Conservation (phyloP, 2,329 filamentous ascomycete species). For the Epichloe festucae region DNA sequence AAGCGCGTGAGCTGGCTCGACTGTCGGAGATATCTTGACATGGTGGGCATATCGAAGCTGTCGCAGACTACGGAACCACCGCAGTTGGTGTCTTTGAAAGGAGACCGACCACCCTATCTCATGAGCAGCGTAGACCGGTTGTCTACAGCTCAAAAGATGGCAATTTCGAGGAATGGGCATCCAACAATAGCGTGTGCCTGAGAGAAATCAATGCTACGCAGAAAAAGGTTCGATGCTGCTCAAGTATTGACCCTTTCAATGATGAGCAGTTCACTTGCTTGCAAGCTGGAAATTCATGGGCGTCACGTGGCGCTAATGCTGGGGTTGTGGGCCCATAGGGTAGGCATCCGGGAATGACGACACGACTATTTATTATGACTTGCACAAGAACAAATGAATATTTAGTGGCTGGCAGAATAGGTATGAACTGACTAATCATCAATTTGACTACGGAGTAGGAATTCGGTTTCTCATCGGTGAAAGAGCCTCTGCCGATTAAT, state of each 20-base stretch:
- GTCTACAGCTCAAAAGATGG: conserved; percentile 6
- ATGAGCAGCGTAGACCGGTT: conserved; percentile 17
- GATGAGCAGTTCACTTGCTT: conserved; percentile 12
- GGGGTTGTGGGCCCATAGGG: conserved; percentile 4
- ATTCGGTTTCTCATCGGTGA: neutral
- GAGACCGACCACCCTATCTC: conserved; percentile 18
- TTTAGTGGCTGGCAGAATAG: too few species aligned
- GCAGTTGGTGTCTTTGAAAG: conserved; percentile 13
- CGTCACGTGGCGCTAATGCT: conserved; percentile 17
- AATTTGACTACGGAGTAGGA: neutral
- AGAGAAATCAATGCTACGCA: conserved; percentile 5
- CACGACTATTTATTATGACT: neutral
- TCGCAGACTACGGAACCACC: conserved; percentile 22
- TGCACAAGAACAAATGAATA: neutral
- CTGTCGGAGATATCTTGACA: conserved; percentile 55
- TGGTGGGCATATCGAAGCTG: conserved; percentile 24
- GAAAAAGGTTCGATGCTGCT: neutral
- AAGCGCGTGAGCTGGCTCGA: conserved; percentile 53
- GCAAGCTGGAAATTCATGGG: conserved; percentile 18
- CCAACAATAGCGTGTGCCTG: conserved; percentile 12
- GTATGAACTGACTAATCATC: neutral
- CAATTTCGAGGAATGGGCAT: neutral
- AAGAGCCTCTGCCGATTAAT: neutral
- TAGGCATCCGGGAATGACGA: neutral
- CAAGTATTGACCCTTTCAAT: conserved; percentile 11